Evolutionary conservation across 176 grass and related monocot species (phyloP), one percentile per base, ranked within the genome.

Genomic region (Pontederia crassipes): DNA sequence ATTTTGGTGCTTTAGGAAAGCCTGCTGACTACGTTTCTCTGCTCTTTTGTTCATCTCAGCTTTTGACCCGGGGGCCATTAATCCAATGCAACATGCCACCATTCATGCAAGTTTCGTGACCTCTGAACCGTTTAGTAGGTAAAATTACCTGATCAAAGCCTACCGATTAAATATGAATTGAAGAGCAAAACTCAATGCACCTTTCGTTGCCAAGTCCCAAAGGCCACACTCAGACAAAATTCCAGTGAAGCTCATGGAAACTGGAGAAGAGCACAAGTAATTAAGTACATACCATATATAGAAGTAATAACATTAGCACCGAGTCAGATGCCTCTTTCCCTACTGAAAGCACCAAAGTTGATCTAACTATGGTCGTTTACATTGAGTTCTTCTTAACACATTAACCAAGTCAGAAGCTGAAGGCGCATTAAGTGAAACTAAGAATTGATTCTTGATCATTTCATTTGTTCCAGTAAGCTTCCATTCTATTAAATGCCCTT

Each of bases 51-150:
- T 61, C 28, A 61, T 45, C 15, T 48, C 11, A 48, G 59, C 59
- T 61, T 61, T 61, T 28, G 45, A 16, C 35, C 45, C 14, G 45
- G 15, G 45, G 15, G 35, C 59, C 59, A 61, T 35, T 35, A 61
- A 13, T 35, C 59, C 32, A 61, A 16, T 16, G 28, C 45, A 35
- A 28, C 59, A 61, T n/a, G 35, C 59, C 59, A 61, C 59, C 59
- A 61, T 16, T 35, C 59, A 61, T 61, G 59, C 59, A 61, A 16
- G 35, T 45, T 27, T 61, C 59, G 15, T 61, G 59, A 35, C 32
- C 32, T 61, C 59, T 61, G 59, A 61, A 35, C 13, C 15, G 12
- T 61, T 24, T 45, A 13, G 59, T 40, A 35, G 2, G 28, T 12
- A 14, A 40, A 32, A 35, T 4, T 28, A 12, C 45, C 35, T 48